Percentiles rank a stretch among this genome's conserved stretches.
These are phyloP conservation scores for Cordyceps fumosorosea DNA, from an alignment of 2,329 filamentous ascomycete species.

Conservation along the genomic window DNA sequence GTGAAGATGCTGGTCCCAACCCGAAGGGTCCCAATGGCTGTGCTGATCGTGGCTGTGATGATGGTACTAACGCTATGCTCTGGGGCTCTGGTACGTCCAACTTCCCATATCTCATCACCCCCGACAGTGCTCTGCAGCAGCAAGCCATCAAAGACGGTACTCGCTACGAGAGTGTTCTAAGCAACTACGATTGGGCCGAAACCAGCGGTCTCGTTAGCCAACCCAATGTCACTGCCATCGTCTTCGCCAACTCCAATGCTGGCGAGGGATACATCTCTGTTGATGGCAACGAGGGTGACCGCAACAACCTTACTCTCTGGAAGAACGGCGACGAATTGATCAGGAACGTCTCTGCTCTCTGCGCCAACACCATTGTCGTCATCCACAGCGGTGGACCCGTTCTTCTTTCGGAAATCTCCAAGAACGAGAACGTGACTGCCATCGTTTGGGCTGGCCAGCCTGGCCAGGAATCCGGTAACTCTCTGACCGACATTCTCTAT, in stretches of 20 bases:
- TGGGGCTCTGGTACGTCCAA: conserved; percentile 73
- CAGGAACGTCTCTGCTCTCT: conserved; percentile 67
- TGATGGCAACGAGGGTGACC: conserved; percentile 79
- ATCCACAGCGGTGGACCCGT: conserved; percentile 82
- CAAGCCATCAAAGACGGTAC: conserved; percentile 54
- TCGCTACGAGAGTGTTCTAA: conserved; percentile 59
- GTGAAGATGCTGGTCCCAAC: conserved; percentile 75
- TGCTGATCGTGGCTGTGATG: conserved; percentile 54
- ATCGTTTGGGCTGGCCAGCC: conserved; percentile 78
- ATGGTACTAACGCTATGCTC: conserved; percentile 62
- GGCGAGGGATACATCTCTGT: conserved; percentile 83
- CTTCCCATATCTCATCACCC: conserved; percentile 71
- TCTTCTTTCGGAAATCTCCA: conserved; percentile 65
- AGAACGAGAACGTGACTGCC: conserved; percentile 73
- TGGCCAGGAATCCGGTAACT: conserved; percentile 76
- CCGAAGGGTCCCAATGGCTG: conserved; percentile 74
- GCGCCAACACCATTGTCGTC: conserved; percentile 86
- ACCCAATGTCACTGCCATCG: conserved; percentile 64
- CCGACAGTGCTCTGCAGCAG: conserved; percentile 61
- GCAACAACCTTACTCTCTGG: conserved; percentile 91
- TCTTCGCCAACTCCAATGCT: conserved; percentile 82
- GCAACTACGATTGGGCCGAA: conserved; percentile 57
- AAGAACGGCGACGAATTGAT: conserved; percentile 73
- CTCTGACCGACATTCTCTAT: conserved; percentile 76
- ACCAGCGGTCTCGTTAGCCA: conserved; percentile 55